phyloP scores from a whole-genome alignment of 1,284 basidiomycete genomes.

The Sporisorium graminicola region DNA sequence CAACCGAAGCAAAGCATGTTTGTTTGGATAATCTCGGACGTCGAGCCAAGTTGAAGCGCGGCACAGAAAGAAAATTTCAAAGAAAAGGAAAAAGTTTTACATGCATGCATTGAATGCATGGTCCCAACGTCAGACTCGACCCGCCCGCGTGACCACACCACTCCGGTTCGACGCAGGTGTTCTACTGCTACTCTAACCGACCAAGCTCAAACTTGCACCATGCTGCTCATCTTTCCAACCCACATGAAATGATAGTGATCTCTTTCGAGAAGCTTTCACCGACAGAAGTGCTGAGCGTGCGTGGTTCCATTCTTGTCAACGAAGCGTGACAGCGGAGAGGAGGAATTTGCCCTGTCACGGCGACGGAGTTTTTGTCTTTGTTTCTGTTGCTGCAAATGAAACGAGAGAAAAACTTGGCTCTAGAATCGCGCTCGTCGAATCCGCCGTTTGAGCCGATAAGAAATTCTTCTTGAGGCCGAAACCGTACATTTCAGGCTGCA shows the following conservation, averaged over 20 bases:
- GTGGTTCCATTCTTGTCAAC: not conserved
- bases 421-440: conserved; percentile 5
- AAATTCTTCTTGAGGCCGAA: not conserved
- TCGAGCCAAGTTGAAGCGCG: conserved; percentile 1
- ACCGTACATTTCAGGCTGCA: not conserved
- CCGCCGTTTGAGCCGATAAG: conserved; percentile 34
- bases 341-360: not conserved
- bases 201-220: too few relatives aligned
- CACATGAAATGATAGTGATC: not conserved
- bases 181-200: not conserved
- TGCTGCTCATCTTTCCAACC: not conserved
- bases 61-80: not conserved
- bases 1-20: not conserved
- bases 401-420: not conserved
- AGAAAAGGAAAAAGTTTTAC: not conserved
- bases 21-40: not conserved
- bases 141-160: conserved; percentile 27
- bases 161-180: not conserved
- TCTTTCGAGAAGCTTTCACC: not conserved
- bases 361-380: conserved; percentile 9
- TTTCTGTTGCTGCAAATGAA: not conserved
- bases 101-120: not conserved
- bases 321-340: not conserved
- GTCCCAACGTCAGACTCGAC: conserved; percentile 1
- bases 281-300: not conserved